phyloP scores from a whole-genome alignment of 2,329 filamentous ascomycete species.

The Arthroderma sp. region DNA sequence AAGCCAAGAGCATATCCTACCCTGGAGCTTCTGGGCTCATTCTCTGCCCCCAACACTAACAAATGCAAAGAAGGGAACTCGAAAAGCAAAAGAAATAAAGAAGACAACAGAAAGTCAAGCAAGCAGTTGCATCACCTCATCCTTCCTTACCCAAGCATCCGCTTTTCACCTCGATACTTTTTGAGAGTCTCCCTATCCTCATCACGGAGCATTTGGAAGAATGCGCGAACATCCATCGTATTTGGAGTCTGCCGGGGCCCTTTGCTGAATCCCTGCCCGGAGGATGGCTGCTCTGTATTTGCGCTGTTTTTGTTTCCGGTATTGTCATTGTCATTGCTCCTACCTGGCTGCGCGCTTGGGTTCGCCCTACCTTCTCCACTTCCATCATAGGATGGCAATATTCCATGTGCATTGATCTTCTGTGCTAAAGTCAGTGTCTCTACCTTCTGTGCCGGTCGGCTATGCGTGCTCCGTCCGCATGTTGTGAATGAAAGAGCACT shows the following conservation, averaged over 20 bases:
- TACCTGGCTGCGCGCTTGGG: neutral
- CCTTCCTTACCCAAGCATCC: neutral
- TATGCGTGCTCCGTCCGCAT: slow-evolving; percentile 12
- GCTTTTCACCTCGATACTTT: slow-evolving; percentile 6
- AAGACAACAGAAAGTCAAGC: neutral
- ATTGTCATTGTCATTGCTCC: neutral
- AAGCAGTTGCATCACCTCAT: neutral
- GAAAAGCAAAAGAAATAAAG: neutral
- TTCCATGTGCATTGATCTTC: slow-evolving; percentile 19
- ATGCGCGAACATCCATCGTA: slow-evolving; percentile 14
- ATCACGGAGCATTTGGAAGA: slow-evolving; percentile 14
- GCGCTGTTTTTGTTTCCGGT: neutral
- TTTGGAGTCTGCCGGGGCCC: slow-evolving; percentile 9
- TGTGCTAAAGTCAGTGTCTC: slow-evolving; percentile 18
- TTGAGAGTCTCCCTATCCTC: slow-evolving; percentile 15
- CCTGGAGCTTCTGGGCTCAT: too few relatives aligned
- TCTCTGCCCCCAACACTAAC: neutral
- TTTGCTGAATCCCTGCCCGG: neutral
- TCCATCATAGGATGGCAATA: slow-evolving; percentile 20
- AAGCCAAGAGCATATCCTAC: too few relatives aligned
- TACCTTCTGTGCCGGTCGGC: slow-evolving; percentile 15
- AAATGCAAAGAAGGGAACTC: neutral
- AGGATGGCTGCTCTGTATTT: neutral
- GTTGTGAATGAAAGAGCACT: slow-evolving; percentile 14
- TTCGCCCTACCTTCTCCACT: slow-evolving; percentile 10